Percentiles rank a stretch among this genome's conserved stretches.
phyloP scores from a whole-genome alignment of 768 basidiomycete genomes.

The Suillus brevipes region DNA sequence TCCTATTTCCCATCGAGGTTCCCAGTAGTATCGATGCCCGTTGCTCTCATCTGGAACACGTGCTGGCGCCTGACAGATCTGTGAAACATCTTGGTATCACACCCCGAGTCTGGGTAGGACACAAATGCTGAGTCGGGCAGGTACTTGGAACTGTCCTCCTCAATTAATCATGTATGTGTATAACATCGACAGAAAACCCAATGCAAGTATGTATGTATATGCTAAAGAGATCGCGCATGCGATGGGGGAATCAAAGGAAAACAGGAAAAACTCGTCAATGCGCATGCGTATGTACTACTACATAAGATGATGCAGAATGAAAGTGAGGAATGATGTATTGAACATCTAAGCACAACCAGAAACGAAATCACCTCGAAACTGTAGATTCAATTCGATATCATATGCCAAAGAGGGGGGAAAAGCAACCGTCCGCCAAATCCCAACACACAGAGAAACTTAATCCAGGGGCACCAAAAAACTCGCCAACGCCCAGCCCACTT shows the following conservation, averaged over 20 bases:
- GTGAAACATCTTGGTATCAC: too few relatives aligned
- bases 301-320: not conserved
- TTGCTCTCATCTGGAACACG: too few relatives aligned
- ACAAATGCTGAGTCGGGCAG: not conserved
- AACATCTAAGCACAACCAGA: not conserved
- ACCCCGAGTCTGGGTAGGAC: not conserved
- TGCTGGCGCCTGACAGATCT: not conserved
- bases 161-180: not conserved
- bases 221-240: not conserved
- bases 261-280: not conserved
- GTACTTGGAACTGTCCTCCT: not conserved
- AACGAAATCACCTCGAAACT: not conserved
- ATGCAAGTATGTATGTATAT: not conserved
- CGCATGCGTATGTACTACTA: slow-evolving; percentile 2
- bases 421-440: not conserved
- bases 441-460: slow-evolving; percentile 11
- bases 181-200: not conserved
- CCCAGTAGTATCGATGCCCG: too few relatives aligned
- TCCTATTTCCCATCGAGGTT: too few relatives aligned
- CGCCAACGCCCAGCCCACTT: slow-evolving; percentile 79
- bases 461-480: slow-evolving; percentile 73
- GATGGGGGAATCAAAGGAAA: not conserved
- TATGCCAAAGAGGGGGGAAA: not conserved
- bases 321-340: not conserved
- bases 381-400: not conserved